phyloP scores from a whole-genome alignment of 2,329 filamentous ascomycete genomes.

The Periconia sp. region DNA sequence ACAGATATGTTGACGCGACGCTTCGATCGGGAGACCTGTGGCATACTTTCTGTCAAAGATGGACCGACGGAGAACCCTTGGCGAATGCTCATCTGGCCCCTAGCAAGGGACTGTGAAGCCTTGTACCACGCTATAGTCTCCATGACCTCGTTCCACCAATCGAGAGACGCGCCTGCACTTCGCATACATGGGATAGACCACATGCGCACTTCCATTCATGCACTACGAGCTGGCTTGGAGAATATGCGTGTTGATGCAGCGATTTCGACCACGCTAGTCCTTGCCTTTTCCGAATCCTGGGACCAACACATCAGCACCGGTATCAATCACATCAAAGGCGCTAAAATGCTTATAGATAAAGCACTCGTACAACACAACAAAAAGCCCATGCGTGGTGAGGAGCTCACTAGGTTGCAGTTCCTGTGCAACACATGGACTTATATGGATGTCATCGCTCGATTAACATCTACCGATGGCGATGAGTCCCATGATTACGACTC shows the following conservation, averaged over 20 bases:
- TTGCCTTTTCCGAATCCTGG: conserved; percentile 73
- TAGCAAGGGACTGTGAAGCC: conserved; percentile 64
- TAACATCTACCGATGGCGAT: conserved; percentile 64
- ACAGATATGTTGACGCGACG: conserved; percentile 64
- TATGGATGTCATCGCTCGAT: conserved; percentile 70
- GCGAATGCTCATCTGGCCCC: conserved; percentile 70
- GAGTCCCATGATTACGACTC: conserved; percentile 56
- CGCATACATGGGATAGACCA: conserved; percentile 67
- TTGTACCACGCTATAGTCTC: conserved; percentile 69
- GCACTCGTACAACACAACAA: conserved; percentile 55
- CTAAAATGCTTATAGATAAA: conserved; percentile 64
- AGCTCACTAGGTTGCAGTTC: conserved; percentile 60
- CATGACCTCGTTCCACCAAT: conserved; percentile 69
- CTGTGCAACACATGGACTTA: conserved; percentile 73
- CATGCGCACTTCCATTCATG: conserved; percentile 65
- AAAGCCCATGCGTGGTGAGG: conserved; percentile 43
- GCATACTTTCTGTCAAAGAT: conserved; percentile 71
- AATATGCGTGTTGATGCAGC: conserved; percentile 67
- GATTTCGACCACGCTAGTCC: conserved; percentile 68
- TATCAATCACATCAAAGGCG: conserved; percentile 69
- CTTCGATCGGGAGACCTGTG: conserved; percentile 68
- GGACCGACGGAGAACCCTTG: conserved; percentile 70
- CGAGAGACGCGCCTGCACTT: conserved; percentile 58
- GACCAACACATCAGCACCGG: conserved; percentile 69
- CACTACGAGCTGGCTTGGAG: conserved; percentile 60